Conservation (phyloP, 345 rosid genomes). For the Cardiospermum halicacabum region DNA sequence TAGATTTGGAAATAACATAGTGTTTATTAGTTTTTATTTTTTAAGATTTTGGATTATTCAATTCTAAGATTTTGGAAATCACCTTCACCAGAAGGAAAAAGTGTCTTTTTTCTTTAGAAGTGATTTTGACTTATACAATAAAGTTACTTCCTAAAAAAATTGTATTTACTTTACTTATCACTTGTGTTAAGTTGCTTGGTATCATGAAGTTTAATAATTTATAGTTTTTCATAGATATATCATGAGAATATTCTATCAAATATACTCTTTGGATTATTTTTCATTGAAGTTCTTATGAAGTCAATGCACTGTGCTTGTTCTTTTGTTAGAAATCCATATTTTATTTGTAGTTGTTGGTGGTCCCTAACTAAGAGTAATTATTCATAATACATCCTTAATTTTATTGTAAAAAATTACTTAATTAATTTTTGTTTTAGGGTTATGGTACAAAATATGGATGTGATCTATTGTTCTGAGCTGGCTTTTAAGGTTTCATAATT, state of each 20-base stretch:
- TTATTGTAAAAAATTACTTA: too few species aligned
- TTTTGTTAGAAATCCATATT: constrained; percentile 9
- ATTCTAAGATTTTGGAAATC: constrained; percentile 3
- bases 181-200: constrained; percentile 17
- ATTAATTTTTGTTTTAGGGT: neutral
- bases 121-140: constrained; percentile 4
- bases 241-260: constrained; percentile 37
- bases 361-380: neutral
- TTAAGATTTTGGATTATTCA: neutral
- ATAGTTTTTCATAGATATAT: constrained; percentile 4
- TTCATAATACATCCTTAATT: neutral
- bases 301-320: constrained; percentile 24
- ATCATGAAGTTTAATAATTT: constrained; percentile 12
- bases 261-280: constrained; percentile 29
- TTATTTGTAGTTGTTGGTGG: constrained; percentile 2
- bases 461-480: neutral
- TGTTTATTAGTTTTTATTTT: neutral
- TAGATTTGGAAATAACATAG: neutral
- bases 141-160: constrained; percentile 17
- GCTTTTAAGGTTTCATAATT: neutral
- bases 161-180: constrained; percentile 23
- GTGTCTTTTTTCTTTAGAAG: constrained; percentile 13
- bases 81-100: constrained; percentile 10
- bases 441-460: neutral
- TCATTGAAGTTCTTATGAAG: constrained; percentile 17